Percentiles rank a stretch among this genome's conserved stretches.
Evolutionary conservation across 805 yeast genomes (phyloP).

Genomic region (Tetrapisispora fleetii): DNA sequence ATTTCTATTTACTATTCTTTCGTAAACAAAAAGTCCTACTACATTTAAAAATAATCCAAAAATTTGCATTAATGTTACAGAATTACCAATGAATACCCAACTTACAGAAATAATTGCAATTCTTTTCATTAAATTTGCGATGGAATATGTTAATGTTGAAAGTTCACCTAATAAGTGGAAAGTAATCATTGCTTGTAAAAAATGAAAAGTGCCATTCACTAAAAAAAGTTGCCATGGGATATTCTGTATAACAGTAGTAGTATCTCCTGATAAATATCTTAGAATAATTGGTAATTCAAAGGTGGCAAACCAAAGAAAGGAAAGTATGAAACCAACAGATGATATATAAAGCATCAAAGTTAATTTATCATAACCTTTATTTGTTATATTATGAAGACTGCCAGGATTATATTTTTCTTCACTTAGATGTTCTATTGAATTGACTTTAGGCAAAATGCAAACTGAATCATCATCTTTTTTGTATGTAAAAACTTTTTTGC

Average conservation of each 20-base stretch:
- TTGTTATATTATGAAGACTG: conserved; percentile 7
- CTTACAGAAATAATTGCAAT: conserved; percentile 76
- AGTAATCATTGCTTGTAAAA: conserved; percentile 69
- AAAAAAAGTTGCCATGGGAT: conserved; percentile 43
- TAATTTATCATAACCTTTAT: conserved; percentile 61
- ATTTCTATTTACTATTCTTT: conserved; percentile 29
- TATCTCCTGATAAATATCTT: conserved; percentile 9
- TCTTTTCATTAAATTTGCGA: conserved; percentile 81
- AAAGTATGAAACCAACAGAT: conserved; percentile 54
- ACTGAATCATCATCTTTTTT: conserved; percentile 10
- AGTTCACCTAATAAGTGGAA: conserved; percentile 72
- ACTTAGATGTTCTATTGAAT: background rate
- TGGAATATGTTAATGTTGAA: conserved; percentile 76
- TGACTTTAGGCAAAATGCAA: conserved; percentile 1
- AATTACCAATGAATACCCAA: conserved; percentile 50
- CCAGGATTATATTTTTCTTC: conserved; percentile 6
- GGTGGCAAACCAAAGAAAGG: conserved; percentile 63
- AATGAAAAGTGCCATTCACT: conserved; percentile 67
- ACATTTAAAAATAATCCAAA: conserved; percentile 44
- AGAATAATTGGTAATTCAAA: conserved; percentile 43
- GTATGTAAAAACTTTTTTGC: conserved; percentile 65
- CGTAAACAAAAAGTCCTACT: conserved; percentile 52
- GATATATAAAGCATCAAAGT: conserved; percentile 78
- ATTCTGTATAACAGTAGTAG: conserved; percentile 16
- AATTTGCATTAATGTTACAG: conserved; percentile 37